phyloP scores from a whole-genome alignment of 2,329 filamentous ascomycete species.

The Sarocladium oryzae region DNA sequence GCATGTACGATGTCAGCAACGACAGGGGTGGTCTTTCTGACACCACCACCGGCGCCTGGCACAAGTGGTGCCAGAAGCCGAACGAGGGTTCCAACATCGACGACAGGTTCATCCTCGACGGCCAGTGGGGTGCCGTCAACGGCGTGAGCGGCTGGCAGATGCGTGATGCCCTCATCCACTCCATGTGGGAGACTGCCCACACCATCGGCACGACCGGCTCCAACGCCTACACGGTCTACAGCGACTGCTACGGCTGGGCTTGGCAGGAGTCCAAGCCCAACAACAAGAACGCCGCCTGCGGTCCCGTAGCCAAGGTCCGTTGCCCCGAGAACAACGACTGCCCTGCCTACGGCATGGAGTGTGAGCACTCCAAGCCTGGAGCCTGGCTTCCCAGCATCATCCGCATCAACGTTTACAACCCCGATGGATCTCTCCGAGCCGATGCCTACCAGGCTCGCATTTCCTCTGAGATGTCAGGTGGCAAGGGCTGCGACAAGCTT shows the following conservation, averaged over 20 bases:
- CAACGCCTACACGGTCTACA: slow-evolving; percentile 4
- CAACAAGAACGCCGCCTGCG: neutral
- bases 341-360: neutral
- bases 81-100: neutral
- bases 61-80: neutral
- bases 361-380: neutral
- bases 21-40: neutral
- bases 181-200: neutral
- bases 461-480: neutral
- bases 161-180: neutral
- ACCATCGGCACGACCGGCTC: neutral
- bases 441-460: slow-evolving; percentile 3
- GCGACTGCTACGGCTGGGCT: neutral
- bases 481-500: neutral
- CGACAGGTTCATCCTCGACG: neutral
- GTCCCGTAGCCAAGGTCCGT: neutral
- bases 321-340: neutral
- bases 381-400: neutral
- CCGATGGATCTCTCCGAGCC: neutral
- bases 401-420: slow-evolving; percentile 9
- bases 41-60: neutral
- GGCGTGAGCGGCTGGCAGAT: slow-evolving; percentile 3
- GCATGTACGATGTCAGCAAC: slow-evolving; percentile 3
- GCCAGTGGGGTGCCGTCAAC: slow-evolving; percentile 4
- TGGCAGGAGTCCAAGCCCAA: neutral